Base-by-base conservation (phyloP, 192 early-diverging fungal genomes). In the Pilobolus umbonatus region DNA sequence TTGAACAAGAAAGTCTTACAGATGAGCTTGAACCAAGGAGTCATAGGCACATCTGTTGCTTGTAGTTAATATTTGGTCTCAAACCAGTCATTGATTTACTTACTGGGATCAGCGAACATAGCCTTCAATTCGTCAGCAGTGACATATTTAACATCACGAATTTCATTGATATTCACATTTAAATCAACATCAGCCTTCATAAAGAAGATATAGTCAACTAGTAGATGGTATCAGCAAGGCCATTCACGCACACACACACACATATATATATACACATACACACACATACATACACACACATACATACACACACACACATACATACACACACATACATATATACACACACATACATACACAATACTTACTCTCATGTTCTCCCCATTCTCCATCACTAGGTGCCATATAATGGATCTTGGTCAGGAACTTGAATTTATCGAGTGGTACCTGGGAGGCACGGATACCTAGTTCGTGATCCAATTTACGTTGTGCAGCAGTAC, bases 1-100 rank as follows among this genome's bases (percentile, higher is more conserved):
- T 86, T 83, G 80, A 93, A 98, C 65, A 98, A 69, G 66, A 95
- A 98, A 61, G 84, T 86, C 21, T 90, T 80, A 51, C 87, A 91
- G 61, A 98, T 98, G 36, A 98, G 71, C 58, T 83, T 82, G 68
- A 98, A 98, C 96, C 96, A 98, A 45, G 96, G 96, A 2, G 96
- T 98, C 50, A 97, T 71, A 55, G 83, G 75, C 26, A 88, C 78
- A 39, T 73, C 80, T 87, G 62, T 5, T 17, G 39, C 21, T 39
- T 60, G 6, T 60, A 3, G 17, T 39, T 10, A 9, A 71, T 59
- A 5, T 52, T 60, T 40, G 15, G 15, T 21, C 58, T 21, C 29
- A 59, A 60, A 45, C 21, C 0, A 29, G 12, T 2, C 14, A 32
- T 46, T 43, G 4, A 45, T 22, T 11, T 36, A 60, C 68, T 52